phyloP scores from a whole-genome alignment of 306 rosid species.

The Cucurbita moschata region DNA sequence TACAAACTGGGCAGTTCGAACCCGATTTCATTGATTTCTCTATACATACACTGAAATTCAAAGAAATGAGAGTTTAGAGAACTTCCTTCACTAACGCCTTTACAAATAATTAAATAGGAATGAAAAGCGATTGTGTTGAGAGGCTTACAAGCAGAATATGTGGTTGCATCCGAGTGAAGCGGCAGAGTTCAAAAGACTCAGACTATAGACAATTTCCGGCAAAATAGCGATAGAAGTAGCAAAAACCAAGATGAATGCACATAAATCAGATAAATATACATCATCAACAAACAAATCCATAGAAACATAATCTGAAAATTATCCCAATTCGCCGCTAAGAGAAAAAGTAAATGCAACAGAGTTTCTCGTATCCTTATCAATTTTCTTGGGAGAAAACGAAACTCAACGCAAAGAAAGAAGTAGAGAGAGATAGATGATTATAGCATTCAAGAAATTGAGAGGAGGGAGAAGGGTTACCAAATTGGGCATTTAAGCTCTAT shows the following conservation, averaged over 20 bases:
- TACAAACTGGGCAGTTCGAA: slow-evolving; percentile 75
- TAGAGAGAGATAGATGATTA: neutral
- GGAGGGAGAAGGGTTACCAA: slow-evolving; percentile 29
- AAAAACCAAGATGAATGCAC: neutral
- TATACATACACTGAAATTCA: slow-evolving; percentile 45
- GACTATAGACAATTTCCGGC: slow-evolving; percentile 22
- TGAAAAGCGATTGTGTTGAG: neutral
- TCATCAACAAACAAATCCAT: neutral
- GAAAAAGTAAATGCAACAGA: neutral
- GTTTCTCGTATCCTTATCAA: neutral
- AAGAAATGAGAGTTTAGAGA: neutral
- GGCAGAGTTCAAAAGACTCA: slow-evolving; percentile 45
- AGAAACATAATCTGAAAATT: neutral
- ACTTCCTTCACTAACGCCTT: neutral
- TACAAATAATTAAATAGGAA: neutral
- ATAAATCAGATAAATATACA: neutral
- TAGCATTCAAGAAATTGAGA: neutral
- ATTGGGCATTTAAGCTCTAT: slow-evolving; percentile 85
- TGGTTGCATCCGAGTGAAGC: slow-evolving; percentile 76
- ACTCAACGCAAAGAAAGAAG: neutral
- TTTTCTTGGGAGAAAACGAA: neutral
- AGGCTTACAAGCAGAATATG: slow-evolving; percentile 69
- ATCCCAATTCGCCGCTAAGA: neutral
- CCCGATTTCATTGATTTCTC: slow-evolving; percentile 57
- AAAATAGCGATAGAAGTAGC: neutral